Evolutionary conservation across 1,284 basidiomycete species (phyloP), one percentile per base, ranked within the genome.

Genomic region (Papiliotrema nemorosa): DNA sequence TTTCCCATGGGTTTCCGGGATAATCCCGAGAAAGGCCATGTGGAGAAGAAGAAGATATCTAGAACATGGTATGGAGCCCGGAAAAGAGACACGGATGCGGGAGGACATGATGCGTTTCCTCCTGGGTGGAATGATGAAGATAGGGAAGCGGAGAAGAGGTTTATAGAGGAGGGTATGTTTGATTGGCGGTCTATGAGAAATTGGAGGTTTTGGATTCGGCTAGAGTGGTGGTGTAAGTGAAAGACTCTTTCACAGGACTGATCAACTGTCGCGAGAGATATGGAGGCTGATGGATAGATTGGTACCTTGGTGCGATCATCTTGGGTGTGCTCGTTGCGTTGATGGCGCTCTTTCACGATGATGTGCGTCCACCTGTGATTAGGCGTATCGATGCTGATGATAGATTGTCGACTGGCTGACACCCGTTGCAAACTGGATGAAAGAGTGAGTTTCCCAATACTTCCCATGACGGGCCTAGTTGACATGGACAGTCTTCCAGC

Each of bases 321-420:
- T 54, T 74, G 53, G 48, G 79, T 29, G 76, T 80, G 36, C 27
- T 86, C 16, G 78, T 80, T 7, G 75, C 76, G 2, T 78, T 88
- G 44, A 79, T 88, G 57, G 78, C 81, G 2, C 66, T 88, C 13
- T 89, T 81, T 61, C 83, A 85, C 62, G 67, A 70, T 51, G 51
- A 64, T n/a, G 69, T 66, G 52, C 49, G 65, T 60, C 9, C 18
- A 10, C 18, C 13, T n/a, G 20, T 24, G 41, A 16, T 35, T 9
- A 6, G 21, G 13, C 13, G 20, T n/a, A 16, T 14, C 5, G 37
- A 16, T 51, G 48, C 35, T 35, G 9, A 41, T 75, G 76, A 26
- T 74, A 83, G 76, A 88, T 89, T 53, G 81, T 88, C 22, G 59
- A 78, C 13, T 82, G 80, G 78, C 72, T 89, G 44, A 81, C 78